Percentiles rank a stretch among this genome's conserved stretches.
Conservation (phyloP, 192 early-diverging fungal species). For the Phycomyces nitens region DNA sequence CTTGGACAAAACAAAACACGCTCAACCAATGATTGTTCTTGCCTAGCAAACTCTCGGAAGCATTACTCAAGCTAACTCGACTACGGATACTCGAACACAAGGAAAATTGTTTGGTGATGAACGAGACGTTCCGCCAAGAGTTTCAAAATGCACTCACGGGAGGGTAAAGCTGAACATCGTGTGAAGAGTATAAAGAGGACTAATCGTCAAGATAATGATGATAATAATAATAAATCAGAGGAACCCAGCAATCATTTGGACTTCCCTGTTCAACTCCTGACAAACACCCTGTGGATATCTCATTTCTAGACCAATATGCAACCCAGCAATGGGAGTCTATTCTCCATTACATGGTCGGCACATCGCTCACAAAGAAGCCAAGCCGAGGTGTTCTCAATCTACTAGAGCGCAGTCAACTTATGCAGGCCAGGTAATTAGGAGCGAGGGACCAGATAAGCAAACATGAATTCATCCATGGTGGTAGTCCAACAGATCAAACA, state of each 20-base stretch:
- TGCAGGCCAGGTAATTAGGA: slow-evolving; percentile 48
- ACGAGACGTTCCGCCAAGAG: slow-evolving; percentile 62
- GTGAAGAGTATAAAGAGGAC: not conserved
- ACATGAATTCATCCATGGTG: slow-evolving; percentile 30
- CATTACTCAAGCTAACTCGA: slow-evolving; percentile 65
- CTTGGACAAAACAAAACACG: too few relatives aligned
- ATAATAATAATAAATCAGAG: slow-evolving; percentile 46
- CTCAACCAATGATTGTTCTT: not conserved
- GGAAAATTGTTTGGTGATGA: slow-evolving; percentile 52
- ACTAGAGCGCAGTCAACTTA: slow-evolving; percentile 73
- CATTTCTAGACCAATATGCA: slow-evolving; percentile 77
- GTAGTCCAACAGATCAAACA: slow-evolving; percentile 13
- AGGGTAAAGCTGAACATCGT: slow-evolving; percentile 39
- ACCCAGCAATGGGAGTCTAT: slow-evolving; percentile 87
- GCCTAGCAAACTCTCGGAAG: slow-evolving; percentile 56
- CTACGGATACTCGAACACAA: slow-evolving; percentile 67
- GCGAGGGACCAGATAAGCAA: slow-evolving; percentile 14
- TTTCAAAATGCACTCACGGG: slow-evolving; percentile 72
- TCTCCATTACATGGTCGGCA: slow-evolving; percentile 92
- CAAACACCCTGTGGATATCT: slow-evolving; percentile 63
- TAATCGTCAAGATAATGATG: too few relatives aligned
- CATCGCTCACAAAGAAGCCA: slow-evolving; percentile 56
- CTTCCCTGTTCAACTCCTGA: slow-evolving; percentile 54
- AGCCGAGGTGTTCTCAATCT: slow-evolving; percentile 70
- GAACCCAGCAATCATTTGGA: slow-evolving; percentile 87